Evolutionary conservation across 2,329 filamentous ascomycete species (phyloP), one percentile per base, ranked within the genome.

Genomic region (Cercospora brassicicola): DNA sequence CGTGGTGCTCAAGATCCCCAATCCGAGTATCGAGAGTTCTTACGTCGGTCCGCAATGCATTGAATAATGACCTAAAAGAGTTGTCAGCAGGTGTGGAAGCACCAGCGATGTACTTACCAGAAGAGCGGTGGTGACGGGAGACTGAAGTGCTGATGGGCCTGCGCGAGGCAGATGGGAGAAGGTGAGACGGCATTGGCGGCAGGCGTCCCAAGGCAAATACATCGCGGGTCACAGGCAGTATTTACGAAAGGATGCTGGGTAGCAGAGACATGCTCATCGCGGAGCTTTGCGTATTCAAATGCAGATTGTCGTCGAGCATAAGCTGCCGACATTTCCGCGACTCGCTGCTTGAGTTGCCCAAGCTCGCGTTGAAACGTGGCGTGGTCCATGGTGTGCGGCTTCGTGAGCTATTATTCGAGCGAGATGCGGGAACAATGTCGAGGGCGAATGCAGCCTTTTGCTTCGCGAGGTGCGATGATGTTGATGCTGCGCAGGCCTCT

Each of bases 331-430:
- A 76, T 72, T 20, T 72, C 56, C 23, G 64, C 59, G 53, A 76
- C 67, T 11, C 69, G 72, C n/a, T 67, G 53, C 36, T 75, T 75
- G 33, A 75, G 71, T 53, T 67, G 53, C 15, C 68, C 59, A n/a
- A 76, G 69, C 68, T 75, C 70, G 20, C 57, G 66, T 28, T 73
- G 69, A 64, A 75, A 76, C 11, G 69, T 70, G n/a, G 26, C 56
- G 45, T 74, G 69, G 68, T 75, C 73, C 74, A 76, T 76, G 61
- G 30, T 59, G 39, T 55, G 18, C 60, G 36, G 31, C 33, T 33
- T 30, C n/a, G 33, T 23, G 18, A 9, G 45, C 30, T 64, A 18
- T 26, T 13, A 9, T 20, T 8, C 18, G 11, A 42, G 8, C 45
- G n/a, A 20, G 45, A 20, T 13, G 45, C n/a, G 45, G 20, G 20